Evolutionary conservation across 192 early-diverging fungal genomes (phyloP), one percentile per base, ranked within the genome.

Genomic region (Rhizoclosmatium globosum): DNA sequence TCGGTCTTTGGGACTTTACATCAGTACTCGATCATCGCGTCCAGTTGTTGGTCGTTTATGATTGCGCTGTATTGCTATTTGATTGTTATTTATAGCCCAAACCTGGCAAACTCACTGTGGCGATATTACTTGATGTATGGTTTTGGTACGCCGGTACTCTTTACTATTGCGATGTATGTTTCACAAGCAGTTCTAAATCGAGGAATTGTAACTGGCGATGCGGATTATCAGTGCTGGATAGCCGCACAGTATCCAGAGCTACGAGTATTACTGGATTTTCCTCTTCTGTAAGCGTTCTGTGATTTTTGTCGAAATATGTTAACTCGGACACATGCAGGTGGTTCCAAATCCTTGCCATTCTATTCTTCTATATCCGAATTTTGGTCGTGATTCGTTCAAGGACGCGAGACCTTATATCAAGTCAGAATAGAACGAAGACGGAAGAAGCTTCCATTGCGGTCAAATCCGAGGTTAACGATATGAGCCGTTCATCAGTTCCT

Each of bases 171-270:
- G 9, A 4, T 57, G 17, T 71, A 56, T 56, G 31, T 47, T 15
- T 4, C 38, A 4, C 48, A 71, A 42, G 23, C 15, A 15, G 46
- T 19, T 38, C 41, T 57, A 42, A 4, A 56, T 56, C 21, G 46
- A n/a, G 70, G 70, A 21, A 23, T 13, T 48, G 41, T 71, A 71
- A 46, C 53, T 13, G 50, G 50, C 50, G 50, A 53, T 53, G 50
- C 50, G 6, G 17, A 7, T 13, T 53, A 13, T 53, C 9, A 13
- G 6, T 53, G 50, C 17, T 53, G 50, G 50, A 53, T 53, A 7
- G 6, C 50, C 50, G 50, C 1, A 17, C 9, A 7, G 17, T 53
- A 53, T 53, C 50, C 50, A 17, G 50, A 53, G 17, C 6, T 53
- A 53, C 6, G 50, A 53, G 17, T 53, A 53, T 7, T 7, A 7